Evolutionary conservation across 2,329 filamentous ascomycete genomes (phyloP).

Genomic region (Achaetomium macrosporum): DNA sequence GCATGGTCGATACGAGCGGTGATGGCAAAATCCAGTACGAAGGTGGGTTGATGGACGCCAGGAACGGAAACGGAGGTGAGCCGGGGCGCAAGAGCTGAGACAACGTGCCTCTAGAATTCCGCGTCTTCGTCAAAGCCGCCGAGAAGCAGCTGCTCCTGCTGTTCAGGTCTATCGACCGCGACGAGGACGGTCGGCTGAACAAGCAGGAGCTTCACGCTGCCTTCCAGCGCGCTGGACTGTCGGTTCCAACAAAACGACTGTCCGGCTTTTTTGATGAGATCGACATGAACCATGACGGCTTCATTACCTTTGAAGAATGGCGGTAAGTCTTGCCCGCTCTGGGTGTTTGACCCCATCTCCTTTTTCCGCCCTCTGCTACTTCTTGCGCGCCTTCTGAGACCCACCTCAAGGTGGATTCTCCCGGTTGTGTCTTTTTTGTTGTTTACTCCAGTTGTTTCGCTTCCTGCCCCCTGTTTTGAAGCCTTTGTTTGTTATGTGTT

Average conservation of each 20-base stretch:
- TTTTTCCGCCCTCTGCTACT: conserved; percentile 4
- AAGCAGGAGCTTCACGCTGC: conserved; percentile 76
- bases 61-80: background rate
- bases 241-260: conserved; percentile 70
- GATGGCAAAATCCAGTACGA: conserved; percentile 89
- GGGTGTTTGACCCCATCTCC: conserved; percentile 15
- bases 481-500: background rate
- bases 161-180: conserved; percentile 80
- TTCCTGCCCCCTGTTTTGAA: background rate
- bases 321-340: conserved; percentile 56
- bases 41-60: conserved; percentile 45
- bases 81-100: conserved; percentile 11
- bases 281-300: conserved; percentile 81
- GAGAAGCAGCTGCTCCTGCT: conserved; percentile 76
- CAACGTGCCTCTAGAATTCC: conserved; percentile 62
- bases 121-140: conserved; percentile 77
- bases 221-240: conserved; percentile 71
- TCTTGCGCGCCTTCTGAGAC: background rate
- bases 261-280: conserved; percentile 85
- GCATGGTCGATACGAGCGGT: conserved; percentile 73
- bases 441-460: background rate
- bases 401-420: conserved; percentile 10
- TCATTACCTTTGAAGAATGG: conserved; percentile 92
- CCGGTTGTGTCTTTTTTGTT: conserved; percentile 4
- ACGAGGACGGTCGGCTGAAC: conserved; percentile 80